Percentiles rank a stretch among this genome's conserved stretches.
These are phyloP conservation scores for Zygosaccharomyces pseudobailii DNA, from an alignment of 1,139 yeast genomes.

Conservation along the genomic window DNA sequence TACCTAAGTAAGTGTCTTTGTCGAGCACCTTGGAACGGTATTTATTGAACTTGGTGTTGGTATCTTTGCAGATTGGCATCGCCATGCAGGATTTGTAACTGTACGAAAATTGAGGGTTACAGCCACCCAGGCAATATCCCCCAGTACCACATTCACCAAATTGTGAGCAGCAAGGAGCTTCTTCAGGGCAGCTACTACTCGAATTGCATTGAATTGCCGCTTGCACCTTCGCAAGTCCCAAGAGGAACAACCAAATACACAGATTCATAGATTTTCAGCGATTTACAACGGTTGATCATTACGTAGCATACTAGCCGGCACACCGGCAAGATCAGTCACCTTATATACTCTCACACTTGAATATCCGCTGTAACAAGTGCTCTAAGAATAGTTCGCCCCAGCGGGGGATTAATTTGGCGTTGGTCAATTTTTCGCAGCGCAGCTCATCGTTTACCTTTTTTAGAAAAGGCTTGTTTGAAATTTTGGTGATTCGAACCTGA, in stretches of 20 bases:
- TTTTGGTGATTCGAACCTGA: background rate
- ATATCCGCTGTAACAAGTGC: background rate
- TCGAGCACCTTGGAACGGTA: constrained; percentile 33
- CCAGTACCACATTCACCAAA: constrained; percentile 82
- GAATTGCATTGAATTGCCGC: constrained; percentile 27
- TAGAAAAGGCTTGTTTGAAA: background rate
- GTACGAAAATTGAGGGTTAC: constrained; percentile 52
- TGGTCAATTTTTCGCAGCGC: constrained; percentile 1
- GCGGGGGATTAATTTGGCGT: background rate
- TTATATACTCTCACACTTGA: background rate
- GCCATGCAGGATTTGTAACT: constrained; percentile 57
- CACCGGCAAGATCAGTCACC: background rate
- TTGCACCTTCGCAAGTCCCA: background rate
- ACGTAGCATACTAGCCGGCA: background rate
- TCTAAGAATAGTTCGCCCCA: background rate
- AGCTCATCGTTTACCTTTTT: constrained; percentile 3
- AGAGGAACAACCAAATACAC: background rate
- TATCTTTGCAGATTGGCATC: constrained; percentile 46
- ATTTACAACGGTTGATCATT: background rate
- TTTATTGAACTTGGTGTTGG: constrained; percentile 37
- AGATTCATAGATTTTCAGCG: background rate
- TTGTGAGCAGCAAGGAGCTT: constrained; percentile 73
- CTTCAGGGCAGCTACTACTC: constrained; percentile 55
- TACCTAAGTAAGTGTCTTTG: constrained; percentile 56
- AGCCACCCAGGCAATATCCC: constrained; percentile 69